Conservation (phyloP, 371 early-diverging fungal species). For the Haplosporangium sp. region DNA sequence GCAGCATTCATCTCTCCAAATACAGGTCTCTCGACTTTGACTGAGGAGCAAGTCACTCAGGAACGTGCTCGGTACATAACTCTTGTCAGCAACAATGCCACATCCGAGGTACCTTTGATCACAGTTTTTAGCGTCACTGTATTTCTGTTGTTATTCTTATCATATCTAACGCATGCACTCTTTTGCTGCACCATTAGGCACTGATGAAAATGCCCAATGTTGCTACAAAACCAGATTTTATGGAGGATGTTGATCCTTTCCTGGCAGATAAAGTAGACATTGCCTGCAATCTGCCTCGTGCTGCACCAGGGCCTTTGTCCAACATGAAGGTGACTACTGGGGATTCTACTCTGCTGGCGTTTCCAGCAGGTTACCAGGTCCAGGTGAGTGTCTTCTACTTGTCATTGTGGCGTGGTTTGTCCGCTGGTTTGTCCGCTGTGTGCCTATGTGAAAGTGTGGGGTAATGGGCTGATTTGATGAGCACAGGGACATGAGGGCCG, state of each 20-base stretch:
- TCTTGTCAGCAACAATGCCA: constrained; percentile 37
- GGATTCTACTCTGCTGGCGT: neutral
- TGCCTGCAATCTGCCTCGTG: constrained; percentile 20
- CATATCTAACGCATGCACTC: neutral
- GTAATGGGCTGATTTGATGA: too few species aligned
- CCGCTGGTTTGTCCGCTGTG: neutral
- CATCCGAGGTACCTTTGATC: constrained; percentile 31
- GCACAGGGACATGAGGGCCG: too few species aligned
- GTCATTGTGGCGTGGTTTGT: neutral
- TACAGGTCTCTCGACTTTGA: constrained; percentile 21
- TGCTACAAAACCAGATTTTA: constrained; percentile 33
- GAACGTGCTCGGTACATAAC: constrained; percentile 29
- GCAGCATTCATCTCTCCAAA: constrained; percentile 26
- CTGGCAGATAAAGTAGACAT: neutral
- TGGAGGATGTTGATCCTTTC: neutral
- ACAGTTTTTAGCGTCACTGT: neutral
- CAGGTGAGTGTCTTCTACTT: constrained; percentile 6
- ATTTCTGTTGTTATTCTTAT: neutral
- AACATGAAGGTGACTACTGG: constrained; percentile 20
- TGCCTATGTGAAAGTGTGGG: neutral
- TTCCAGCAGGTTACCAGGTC: constrained; percentile 25
- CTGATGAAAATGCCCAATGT: constrained; percentile 43
- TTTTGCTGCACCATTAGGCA: constrained; percentile 7
- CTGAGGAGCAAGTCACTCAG: constrained; percentile 14
- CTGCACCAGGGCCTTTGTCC: constrained; percentile 10